Percentiles rank a stretch among this genome's conserved stretches.
Conservation (phyloP, 345 rosid genomes). For the Brassica incana region DNA sequence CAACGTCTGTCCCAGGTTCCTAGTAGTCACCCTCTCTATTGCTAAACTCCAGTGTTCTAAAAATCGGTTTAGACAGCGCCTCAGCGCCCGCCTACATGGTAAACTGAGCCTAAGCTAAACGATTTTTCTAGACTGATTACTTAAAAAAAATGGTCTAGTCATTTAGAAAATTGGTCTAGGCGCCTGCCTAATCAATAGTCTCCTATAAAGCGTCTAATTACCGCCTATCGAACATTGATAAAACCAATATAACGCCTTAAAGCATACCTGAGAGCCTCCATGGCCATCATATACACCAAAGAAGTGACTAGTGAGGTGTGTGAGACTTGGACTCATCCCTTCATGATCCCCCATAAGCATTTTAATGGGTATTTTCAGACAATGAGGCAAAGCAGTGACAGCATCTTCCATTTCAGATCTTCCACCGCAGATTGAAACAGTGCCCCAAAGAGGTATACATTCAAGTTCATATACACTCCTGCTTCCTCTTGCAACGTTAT, state of each 20-base stretch:
- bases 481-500: slow-evolving; percentile 44
- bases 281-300: slow-evolving; percentile 94
- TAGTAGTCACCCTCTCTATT: not conserved
- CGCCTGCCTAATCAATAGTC: not conserved
- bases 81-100: too few species aligned
- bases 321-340: slow-evolving; percentile 61
- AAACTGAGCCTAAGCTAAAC: too few species aligned
- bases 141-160: too few species aligned
- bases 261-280: slow-evolving; percentile 85
- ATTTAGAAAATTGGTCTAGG: not conserved
- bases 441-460: slow-evolving; percentile 88
- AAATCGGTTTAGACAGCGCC: not conserved
- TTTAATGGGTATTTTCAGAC: slow-evolving; percentile 71
- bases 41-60: not conserved
- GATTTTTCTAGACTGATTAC: not conserved
- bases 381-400: slow-evolving; percentile 49
- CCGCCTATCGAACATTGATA: not conserved
- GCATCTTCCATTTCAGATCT: slow-evolving; percentile 96
- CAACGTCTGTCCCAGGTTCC: not conserved
- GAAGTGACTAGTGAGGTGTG: slow-evolving; percentile 78
- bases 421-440: slow-evolving; percentile 67
- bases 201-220: not conserved
- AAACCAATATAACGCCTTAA: slow-evolving; percentile 6
- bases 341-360: slow-evolving; percentile 72
- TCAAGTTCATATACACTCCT: slow-evolving; percentile 82